Conservation (phyloP, 139 green algal genomes). For the Diplosphaera chodatii region DNA sequence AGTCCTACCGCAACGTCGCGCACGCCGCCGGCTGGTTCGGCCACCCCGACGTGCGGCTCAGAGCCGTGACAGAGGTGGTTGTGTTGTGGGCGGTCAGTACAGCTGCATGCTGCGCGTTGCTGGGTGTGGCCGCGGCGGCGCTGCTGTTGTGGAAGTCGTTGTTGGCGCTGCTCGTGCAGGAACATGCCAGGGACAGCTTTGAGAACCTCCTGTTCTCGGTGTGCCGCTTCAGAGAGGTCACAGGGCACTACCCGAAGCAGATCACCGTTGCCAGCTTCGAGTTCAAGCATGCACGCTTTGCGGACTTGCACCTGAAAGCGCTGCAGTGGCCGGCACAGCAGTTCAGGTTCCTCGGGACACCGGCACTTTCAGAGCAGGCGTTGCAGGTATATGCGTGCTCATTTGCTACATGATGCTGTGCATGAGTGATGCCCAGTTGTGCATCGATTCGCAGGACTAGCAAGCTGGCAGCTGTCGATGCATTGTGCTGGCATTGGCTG, state of each 20-base stretch:
- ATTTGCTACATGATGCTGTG: too few species aligned
- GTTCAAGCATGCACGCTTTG: constrained; percentile 78
- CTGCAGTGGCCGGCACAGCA: constrained; percentile 50
- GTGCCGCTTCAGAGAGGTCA: constrained; percentile 73
- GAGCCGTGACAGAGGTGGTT: constrained; percentile 37
- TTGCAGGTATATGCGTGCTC: constrained; percentile 35
- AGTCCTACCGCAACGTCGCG: constrained; percentile 75
- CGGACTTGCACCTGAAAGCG: constrained; percentile 63
- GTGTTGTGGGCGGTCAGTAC: too few species aligned
- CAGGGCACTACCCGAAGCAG: constrained; percentile 65
- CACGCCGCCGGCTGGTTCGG: constrained; percentile 64
- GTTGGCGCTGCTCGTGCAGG: constrained; percentile 53
- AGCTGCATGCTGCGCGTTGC: too few species aligned
- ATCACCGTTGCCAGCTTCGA: constrained; percentile 85
- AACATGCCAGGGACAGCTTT: constrained; percentile 82
- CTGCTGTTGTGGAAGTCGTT: too few species aligned
- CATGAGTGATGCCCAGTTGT: too few species aligned
- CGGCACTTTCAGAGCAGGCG: constrained; percentile 36
- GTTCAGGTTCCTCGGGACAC: constrained; percentile 77
- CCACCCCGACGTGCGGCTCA: constrained; percentile 24
- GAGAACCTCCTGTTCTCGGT: constrained; percentile 92
- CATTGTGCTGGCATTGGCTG: too few species aligned
- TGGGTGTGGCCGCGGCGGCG: too few species aligned
- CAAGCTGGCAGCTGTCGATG: too few species aligned
- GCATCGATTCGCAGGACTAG: too few species aligned